Base-by-base conservation (phyloP, 345 rosid genomes). In the Pistacia integerrima region DNA sequence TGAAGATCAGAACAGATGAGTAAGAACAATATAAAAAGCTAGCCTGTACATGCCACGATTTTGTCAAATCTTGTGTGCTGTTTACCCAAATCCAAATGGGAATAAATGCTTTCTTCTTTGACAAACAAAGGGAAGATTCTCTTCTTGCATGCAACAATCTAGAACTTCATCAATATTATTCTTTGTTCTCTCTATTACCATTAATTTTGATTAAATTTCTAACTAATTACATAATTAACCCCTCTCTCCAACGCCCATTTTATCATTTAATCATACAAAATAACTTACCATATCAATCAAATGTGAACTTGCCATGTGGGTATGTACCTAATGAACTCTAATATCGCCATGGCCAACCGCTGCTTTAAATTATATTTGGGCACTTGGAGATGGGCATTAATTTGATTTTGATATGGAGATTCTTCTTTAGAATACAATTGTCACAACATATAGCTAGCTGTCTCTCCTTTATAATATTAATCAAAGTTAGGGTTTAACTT, bases 81-180 rank as follows among this genome's bases (percentile, higher is more conserved):
- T 64, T 81, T 55, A 74, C 81, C 82, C 63, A 79, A 78, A 25
- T 64, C 65, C 8, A 36, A 66, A 86, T 76, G 77, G 89, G 93
- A 88, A 90, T 88, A 83, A 68, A 90, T 91, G 85, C 94, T 94
- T 94, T 79, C 94, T 85, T 92, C 97, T 87, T 86, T 89, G 85
- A 76, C 92, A 89, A 90, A 87, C 76, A 88, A 90, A 87, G 77
- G 72, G 79, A 83, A 84, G 88, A 86, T 84, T 89, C 60, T 64
- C 64, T 41, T 64, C 72, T 41, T 41, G 46, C 46, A 7, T 41
- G 46, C 65, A 33, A 28, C 62, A 64, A 77, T 72, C 70, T 76
- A 70, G 38, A 78, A 81, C 80, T 85, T 73, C 85, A 67, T 82
- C 64, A 81, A 64, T 16, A 3, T 54, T 3, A 14, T 52, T 67